Conservation (phyloP, 306 rosid species). For the Rosa chinensis region DNA sequence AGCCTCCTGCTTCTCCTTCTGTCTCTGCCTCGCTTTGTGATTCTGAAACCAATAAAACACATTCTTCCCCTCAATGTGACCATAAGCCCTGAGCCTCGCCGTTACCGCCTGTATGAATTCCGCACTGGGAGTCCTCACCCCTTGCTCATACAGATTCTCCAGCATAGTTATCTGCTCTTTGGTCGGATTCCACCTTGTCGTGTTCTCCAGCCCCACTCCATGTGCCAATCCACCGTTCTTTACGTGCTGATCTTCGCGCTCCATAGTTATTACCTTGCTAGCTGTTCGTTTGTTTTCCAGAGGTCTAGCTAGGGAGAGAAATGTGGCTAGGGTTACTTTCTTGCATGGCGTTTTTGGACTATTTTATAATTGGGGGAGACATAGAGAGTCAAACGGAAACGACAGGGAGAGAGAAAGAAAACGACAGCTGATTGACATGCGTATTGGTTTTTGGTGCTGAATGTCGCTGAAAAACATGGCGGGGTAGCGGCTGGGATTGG, state of each 20-base stretch:
- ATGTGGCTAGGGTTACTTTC: constrained; percentile 2
- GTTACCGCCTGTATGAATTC: constrained; percentile 82
- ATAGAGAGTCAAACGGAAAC: constrained; percentile 36
- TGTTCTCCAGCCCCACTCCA: constrained; percentile 24
- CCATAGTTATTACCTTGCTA: constrained; percentile 20
- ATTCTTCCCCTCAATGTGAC: constrained; percentile 94
- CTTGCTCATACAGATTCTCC: constrained; percentile 77
- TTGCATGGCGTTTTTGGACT: constrained; percentile 38
- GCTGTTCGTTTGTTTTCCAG: not conserved
- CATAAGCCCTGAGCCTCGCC: constrained; percentile 50
- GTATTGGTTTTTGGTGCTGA: constrained; percentile 87
- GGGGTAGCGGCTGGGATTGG: constrained; percentile 56
- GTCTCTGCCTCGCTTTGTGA: constrained; percentile 88
- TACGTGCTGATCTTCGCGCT: constrained; percentile 9
- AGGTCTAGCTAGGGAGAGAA: not conserved
- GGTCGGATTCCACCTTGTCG: constrained; percentile 78
- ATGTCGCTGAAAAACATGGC: constrained; percentile 95
- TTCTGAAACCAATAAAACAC: constrained; percentile 98
- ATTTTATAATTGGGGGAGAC: constrained; percentile 36
- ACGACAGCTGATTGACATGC: constrained; percentile 69
- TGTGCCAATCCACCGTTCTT: not conserved
- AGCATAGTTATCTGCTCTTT: constrained; percentile 79
- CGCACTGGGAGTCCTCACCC: constrained; percentile 79
- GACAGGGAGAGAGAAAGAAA: constrained; percentile 25
- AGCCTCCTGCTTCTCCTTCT: constrained; percentile 81